phyloP scores from a whole-genome alignment of 2,329 filamentous ascomycete genomes.

The Cercospora nicotianae region DNA sequence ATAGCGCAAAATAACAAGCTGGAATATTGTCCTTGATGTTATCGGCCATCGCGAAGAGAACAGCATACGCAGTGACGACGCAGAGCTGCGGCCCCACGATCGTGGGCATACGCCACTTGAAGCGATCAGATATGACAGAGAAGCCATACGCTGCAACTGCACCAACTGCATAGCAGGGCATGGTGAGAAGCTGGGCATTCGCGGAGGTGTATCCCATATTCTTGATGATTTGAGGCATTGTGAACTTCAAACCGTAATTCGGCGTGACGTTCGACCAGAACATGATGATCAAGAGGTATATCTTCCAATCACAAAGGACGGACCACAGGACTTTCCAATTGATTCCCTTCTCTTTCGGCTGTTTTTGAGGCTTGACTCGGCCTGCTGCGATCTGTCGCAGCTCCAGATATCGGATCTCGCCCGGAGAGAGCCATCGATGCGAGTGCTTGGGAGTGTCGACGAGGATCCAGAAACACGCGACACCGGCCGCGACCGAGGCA shows the following conservation, averaged over 20 bases:
- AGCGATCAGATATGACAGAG: slow-evolving; percentile 59
- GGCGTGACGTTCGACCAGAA: slow-evolving; percentile 28
- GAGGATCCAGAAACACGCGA: slow-evolving; percentile 58
- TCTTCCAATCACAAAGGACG: slow-evolving; percentile 52
- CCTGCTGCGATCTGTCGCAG: neutral
- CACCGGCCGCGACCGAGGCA: slow-evolving; percentile 54
- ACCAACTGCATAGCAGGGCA: slow-evolving; percentile 37
- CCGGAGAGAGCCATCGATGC: slow-evolving; percentile 31
- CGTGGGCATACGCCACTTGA: slow-evolving; percentile 59
- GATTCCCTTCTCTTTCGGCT: neutral
- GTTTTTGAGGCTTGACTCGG: neutral
- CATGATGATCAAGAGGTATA: slow-evolving; percentile 46
- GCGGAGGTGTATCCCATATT: slow-evolving; percentile 22
- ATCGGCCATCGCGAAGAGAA: slow-evolving; percentile 24
- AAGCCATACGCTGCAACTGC: slow-evolving; percentile 33
- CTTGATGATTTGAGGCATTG: slow-evolving; percentile 22
- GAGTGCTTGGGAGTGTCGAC: slow-evolving; percentile 42
- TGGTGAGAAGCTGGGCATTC: slow-evolving; percentile 32
- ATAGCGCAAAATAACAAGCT: slow-evolving; percentile 37
- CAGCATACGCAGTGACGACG: slow-evolving; percentile 28
- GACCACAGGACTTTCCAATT: slow-evolving; percentile 27
- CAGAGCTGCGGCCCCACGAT: slow-evolving; percentile 42
- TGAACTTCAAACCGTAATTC: slow-evolving; percentile 20
- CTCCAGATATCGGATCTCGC: slow-evolving; percentile 20
- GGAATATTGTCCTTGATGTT: slow-evolving; percentile 45